Evolutionary conservation across 2,329 filamentous ascomycete species (phyloP).

Genomic region (Pseudohalonectria lignicola): DNA sequence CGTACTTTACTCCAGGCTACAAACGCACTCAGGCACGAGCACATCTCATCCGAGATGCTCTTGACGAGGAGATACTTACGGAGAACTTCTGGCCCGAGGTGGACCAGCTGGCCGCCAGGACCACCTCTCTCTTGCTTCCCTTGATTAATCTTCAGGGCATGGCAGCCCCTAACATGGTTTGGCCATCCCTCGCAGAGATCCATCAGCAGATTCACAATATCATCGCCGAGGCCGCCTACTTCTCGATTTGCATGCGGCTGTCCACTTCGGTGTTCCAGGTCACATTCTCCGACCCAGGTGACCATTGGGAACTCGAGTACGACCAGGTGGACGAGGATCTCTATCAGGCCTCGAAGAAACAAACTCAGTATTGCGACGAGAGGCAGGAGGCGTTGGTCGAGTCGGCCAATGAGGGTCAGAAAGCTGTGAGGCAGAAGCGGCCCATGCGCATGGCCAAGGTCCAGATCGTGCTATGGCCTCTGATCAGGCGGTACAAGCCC

Average conservation of each 20-base stretch:
- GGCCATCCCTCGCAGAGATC: conserved; percentile 10
- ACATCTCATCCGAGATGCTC: conserved; percentile 13
- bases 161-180: conserved; percentile 4
- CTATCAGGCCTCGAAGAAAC: conserved; percentile 10
- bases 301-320: conserved; percentile 13
- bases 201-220: conserved; percentile 21
- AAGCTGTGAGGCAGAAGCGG: background rate
- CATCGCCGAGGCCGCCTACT: conserved; percentile 18
- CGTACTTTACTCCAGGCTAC: conserved; percentile 18
- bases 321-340: conserved; percentile 10
- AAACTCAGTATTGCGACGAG: conserved; percentile 4
- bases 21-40: conserved; percentile 20
- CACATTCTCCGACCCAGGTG: conserved; percentile 14
- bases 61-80: conserved; percentile 15
- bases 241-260: conserved; percentile 17
- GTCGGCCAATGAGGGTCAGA: background rate
- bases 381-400: conserved; percentile 4
- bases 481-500: conserved; percentile 15
- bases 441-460: conserved; percentile 13
- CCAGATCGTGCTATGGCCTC: conserved; percentile 19
- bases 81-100: conserved; percentile 24
- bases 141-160: conserved; percentile 18
- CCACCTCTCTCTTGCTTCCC: conserved; percentile 22
- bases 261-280: conserved; percentile 19
- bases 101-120: conserved; percentile 20